A percentile compares a stretch with the other conserved stretches of the same genome.
These are phyloP conservation scores for Dryas integrifolia DNA, from an alignment of 331 rosid genomes.

Conservation along the genomic window DNA sequence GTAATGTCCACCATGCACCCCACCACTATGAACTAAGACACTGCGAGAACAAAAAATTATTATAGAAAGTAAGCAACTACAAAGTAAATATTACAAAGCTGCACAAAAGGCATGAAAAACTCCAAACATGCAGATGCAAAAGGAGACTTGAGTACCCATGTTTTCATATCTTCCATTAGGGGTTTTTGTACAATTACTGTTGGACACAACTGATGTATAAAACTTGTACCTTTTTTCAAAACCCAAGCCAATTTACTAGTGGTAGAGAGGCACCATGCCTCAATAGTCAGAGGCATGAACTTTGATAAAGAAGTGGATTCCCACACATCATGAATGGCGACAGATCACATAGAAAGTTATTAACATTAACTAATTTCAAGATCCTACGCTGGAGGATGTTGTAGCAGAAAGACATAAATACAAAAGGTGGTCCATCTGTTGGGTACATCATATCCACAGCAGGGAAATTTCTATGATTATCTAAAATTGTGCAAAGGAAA, in stretches of 20 bases:
- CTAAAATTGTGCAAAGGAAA: not conserved
- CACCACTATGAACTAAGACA: conserved; percentile 87
- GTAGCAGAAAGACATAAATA: no score
- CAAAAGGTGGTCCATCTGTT: not conserved
- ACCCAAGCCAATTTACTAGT: not conserved
- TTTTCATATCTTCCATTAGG: not conserved
- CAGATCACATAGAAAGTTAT: not conserved
- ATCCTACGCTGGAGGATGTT: no score
- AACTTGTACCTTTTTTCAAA: not conserved
- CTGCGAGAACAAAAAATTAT: conserved; percentile 45
- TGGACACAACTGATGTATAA: not conserved
- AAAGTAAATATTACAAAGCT: not conserved
- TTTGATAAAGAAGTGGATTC: not conserved
- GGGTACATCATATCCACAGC: not conserved
- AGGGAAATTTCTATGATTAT: not conserved
- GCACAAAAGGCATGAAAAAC: not conserved
- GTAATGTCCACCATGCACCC: conserved; percentile 90
- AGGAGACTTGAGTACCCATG: not conserved
- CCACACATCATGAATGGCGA: conserved; percentile 1
- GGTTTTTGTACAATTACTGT: not conserved
- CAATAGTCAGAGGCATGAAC: not conserved
- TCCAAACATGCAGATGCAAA: not conserved
- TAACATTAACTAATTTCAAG: not conserved
- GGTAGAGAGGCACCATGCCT: not conserved
- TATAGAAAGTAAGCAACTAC: conserved; percentile 4